Evolutionary conservation across 208 protist genomes (phyloP).

Genomic region (Trypanosoma cruzi): DNA sequence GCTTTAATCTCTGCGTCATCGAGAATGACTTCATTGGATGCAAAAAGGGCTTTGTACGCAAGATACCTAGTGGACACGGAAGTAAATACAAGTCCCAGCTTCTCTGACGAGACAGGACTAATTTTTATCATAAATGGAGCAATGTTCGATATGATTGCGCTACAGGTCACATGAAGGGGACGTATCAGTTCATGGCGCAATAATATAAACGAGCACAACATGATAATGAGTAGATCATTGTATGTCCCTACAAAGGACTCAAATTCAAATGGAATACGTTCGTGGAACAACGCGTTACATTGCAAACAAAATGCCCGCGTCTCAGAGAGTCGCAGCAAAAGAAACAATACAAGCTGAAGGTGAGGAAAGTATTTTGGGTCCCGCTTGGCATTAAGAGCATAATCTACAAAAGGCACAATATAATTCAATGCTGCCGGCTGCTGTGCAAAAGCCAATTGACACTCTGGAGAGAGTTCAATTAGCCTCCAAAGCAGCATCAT

Average conservation of each 20-base stretch:
- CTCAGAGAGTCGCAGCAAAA: conserved; percentile 76
- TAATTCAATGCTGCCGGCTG: conserved; percentile 52
- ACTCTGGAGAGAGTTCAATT: conserved; percentile 68
- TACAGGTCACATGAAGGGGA: conserved; percentile 67
- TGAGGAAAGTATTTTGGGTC: conserved; percentile 43
- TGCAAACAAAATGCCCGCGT: conserved; percentile 72
- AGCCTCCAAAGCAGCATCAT: conserved; percentile 90
- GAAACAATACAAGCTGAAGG: conserved; percentile 84
- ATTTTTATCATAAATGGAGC: conserved; percentile 82
- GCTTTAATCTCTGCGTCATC: conserved; percentile 9
- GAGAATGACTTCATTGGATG: background rate
- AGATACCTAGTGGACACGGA: conserved; percentile 47
- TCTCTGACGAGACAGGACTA: conserved; percentile 37
- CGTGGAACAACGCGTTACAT: conserved; percentile 75
- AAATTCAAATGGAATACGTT: conserved; percentile 57
- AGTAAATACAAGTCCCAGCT: conserved; percentile 59
- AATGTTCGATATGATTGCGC: conserved; percentile 80
- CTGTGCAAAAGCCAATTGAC: conserved; percentile 48
- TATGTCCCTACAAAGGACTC: conserved; percentile 50
- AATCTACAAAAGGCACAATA: conserved; percentile 76
- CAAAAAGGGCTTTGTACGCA: conserved; percentile 8
- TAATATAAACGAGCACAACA: conserved; percentile 64
- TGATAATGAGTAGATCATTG: conserved; percentile 81
- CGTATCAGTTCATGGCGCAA: conserved; percentile 44
- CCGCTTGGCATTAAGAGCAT: conserved; percentile 60